Evolutionary conservation across 23 red algal genomes (phyloP).

Genomic region (Agarophyton chilense): DNA sequence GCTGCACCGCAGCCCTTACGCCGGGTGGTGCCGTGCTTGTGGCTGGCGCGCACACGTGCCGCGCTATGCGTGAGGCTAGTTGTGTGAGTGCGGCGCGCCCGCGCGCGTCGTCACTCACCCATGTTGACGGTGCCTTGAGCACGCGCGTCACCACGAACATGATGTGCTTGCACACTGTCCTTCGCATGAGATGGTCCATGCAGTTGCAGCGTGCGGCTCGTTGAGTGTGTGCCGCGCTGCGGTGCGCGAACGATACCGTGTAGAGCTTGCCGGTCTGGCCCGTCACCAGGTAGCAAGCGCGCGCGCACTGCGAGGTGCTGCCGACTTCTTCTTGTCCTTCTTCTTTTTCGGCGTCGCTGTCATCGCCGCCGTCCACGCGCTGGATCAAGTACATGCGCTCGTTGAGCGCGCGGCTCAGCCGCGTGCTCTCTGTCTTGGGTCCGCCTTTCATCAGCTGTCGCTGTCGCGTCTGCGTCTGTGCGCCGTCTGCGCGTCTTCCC

Average conservation of each 20-base stretch:
- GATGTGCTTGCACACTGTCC: slow-evolving; percentile 51
- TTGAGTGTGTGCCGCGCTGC: no score
- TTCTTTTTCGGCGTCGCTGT: not conserved
- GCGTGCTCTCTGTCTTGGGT: not conserved
- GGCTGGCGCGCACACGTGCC: not conserved
- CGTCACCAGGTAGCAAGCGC: slow-evolving; percentile 17
- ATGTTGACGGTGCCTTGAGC: not conserved
- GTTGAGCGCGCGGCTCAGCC: slow-evolving; percentile 40
- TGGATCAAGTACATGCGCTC: slow-evolving; percentile 62
- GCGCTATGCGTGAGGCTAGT: not conserved
- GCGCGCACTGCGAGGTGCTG: no score
- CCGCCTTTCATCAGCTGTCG: not conserved
- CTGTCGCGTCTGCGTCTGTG: no score
- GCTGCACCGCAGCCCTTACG: not conserved
- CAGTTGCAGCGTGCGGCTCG: slow-evolving; percentile 49
- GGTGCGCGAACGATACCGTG: slow-evolving; percentile 18
- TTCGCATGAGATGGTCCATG: slow-evolving; percentile 51
- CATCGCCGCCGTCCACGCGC: not conserved
- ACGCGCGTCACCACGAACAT: slow-evolving; percentile 35
- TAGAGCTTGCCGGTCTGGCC: slow-evolving; percentile 53
- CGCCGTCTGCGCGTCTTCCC: no score
- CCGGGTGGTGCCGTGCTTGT: not conserved
- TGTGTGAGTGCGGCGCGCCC: not conserved
- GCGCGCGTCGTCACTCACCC: not conserved
- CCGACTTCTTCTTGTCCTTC: no score